These are phyloP conservation scores for Rhizopus delemar DNA, from an alignment of 371 early-diverging fungal species.

Conservation along the genomic window DNA sequence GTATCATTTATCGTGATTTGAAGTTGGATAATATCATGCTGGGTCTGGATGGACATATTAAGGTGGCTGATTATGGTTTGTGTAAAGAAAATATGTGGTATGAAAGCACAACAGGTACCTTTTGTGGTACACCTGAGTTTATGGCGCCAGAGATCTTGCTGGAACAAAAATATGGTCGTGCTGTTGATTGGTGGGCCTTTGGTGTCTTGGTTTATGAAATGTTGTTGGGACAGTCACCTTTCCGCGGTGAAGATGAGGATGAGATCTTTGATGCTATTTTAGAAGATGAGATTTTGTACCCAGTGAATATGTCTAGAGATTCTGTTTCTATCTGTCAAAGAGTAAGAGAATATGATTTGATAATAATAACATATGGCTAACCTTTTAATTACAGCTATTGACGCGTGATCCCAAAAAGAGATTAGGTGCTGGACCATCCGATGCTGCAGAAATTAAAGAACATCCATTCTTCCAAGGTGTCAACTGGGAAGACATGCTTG, in stretches of 20 bases:
- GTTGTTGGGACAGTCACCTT: slow-evolving; percentile 93
- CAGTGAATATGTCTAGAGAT: slow-evolving; percentile 88
- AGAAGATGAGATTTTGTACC: slow-evolving; percentile 91
- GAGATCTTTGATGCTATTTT: slow-evolving; percentile 96
- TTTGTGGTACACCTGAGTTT: slow-evolving; percentile 92
- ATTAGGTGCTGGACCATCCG: slow-evolving; percentile 80
- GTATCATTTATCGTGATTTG: slow-evolving; percentile 54
- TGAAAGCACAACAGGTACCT: slow-evolving; percentile 73
- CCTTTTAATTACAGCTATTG: slow-evolving; percentile 59
- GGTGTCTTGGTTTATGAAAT: slow-evolving; percentile 95
- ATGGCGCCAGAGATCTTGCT: slow-evolving; percentile 77
- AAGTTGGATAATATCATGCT: slow-evolving; percentile 54
- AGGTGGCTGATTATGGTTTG: slow-evolving; percentile 97
- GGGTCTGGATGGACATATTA: slow-evolving; percentile 92
- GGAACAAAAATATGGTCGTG: slow-evolving; percentile 81
- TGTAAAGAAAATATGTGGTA: slow-evolving; percentile 59
- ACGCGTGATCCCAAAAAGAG: slow-evolving; percentile 87
- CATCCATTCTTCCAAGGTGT: slow-evolving; percentile 94
- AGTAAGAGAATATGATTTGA: slow-evolving; percentile 39
- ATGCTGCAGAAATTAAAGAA: slow-evolving; percentile 89
- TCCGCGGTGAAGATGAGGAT: slow-evolving; percentile 93
- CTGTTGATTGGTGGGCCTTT: slow-evolving; percentile 94
- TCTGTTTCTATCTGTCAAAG: slow-evolving; percentile 88
- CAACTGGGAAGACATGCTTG: slow-evolving; percentile 91
- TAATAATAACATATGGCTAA: background rate